Base-by-base conservation (phyloP, 495 filamentous ascomycete species). In the Darksidea phi region DNA sequence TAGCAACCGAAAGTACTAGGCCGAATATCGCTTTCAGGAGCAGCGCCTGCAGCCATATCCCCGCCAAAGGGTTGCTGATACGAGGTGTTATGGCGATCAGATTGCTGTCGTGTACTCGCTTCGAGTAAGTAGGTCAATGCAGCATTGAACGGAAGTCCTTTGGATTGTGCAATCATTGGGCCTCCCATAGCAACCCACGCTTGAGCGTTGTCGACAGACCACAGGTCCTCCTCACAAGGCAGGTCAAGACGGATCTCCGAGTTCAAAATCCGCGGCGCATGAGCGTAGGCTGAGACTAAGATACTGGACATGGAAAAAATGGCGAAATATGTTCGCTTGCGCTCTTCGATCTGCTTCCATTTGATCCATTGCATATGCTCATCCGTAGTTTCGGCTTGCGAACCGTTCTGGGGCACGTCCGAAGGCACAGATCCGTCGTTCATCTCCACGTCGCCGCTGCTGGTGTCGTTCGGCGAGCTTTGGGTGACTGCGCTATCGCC, bases 1-100 rank as follows among this genome's bases (percentile, higher is more conserved):
- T 97, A 77, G 74, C 94, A 97, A 20, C 94, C 94, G 68, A 96
- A 96, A 6, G 92, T 94, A 73, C 94, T 97, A 1, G 92, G 91
- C 61, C 85, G 86, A 55, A 95, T 76, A 48, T 91, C 83, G 54
- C 80, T 84, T 67, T 81, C 80, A 20, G 82, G 76, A 1, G 84
- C 70, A 37, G 83, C 79, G 48, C 77, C 74, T 17, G 74, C 36
- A 47, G 78, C 74, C 26, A 71, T 53, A 5, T 71, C 70, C 12
- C 76, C 73, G 38, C 80, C 80, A 54, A 82, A 78, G 6, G 70
- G 71, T 54, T 81, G 78, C 58, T 74, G 71, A n/a, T 76, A 74
- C 13, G 76, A 68, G 15, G 73, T 74, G 47, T 82, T 75, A 48
- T 11, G 24, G 13, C 61, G 61, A 12, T 80, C 78, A 63, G 45